Percentiles rank a stretch among this genome's conserved stretches.
Conservation (phyloP, 768 basidiomycete genomes). For the Termitomyces sp. region DNA sequence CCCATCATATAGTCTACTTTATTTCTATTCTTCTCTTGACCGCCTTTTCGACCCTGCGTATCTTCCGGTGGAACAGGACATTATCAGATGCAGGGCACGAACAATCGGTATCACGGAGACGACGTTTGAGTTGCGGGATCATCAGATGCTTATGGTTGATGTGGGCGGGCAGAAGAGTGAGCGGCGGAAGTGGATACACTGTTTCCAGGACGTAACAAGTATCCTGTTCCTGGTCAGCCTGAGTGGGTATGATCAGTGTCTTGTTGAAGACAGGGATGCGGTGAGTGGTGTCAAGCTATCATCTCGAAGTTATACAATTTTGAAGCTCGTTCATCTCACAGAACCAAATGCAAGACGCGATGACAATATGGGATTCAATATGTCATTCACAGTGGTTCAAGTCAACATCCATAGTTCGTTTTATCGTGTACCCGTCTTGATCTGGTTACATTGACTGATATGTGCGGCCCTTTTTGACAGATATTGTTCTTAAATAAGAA, state of each 20-base stretch:
- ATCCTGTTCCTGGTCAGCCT: conserved; percentile 89
- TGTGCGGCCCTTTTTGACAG: conserved; percentile 26
- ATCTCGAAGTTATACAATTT: neutral
- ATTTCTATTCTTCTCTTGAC: conserved; percentile 77
- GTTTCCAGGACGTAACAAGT: conserved; percentile 91
- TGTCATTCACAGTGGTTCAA: conserved; percentile 98
- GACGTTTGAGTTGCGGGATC: conserved; percentile 68
- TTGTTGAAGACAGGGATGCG: conserved; percentile 89
- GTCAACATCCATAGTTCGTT: conserved; percentile 75
- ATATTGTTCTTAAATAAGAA: conserved; percentile 96
- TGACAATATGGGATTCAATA: conserved; percentile 99
- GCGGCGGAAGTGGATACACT: conserved; percentile 90
- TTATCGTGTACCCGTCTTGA: neutral
- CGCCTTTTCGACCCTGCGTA: conserved; percentile 74
- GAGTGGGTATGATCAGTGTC: conserved; percentile 91
- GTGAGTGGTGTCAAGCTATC: conserved; percentile 38
- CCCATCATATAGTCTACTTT: conserved; percentile 41
- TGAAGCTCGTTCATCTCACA: conserved; percentile 19
- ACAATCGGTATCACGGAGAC: conserved; percentile 93
- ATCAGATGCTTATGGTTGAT: conserved; percentile 91
- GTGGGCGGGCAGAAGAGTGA: conserved; percentile 94
- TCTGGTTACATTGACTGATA: neutral
- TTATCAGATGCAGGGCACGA: conserved; percentile 78
- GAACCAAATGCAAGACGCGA: conserved; percentile 99
- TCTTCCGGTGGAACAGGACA: conserved; percentile 78